Percentiles rank a stretch among this genome's conserved stretches.
These are phyloP conservation scores for Centella asiatica DNA, from an alignment of 129 eudicot species.

Conservation along the genomic window DNA sequence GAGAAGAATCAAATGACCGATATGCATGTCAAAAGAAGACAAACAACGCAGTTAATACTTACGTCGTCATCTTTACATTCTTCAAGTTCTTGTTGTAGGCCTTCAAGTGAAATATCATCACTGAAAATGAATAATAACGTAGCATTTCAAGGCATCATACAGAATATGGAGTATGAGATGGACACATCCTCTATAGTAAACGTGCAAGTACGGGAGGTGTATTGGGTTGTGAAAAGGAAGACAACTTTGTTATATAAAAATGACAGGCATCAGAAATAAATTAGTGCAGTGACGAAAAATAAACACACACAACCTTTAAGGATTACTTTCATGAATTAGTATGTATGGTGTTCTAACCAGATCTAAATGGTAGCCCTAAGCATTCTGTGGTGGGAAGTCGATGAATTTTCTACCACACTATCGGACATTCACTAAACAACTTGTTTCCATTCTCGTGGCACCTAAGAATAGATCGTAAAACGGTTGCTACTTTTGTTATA, in stretches of 20 bases:
- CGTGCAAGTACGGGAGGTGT: background rate
- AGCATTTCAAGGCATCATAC: conserved; percentile 7
- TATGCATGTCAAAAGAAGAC: background rate
- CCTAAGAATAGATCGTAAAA: background rate
- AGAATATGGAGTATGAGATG: background rate
- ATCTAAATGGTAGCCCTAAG: background rate
- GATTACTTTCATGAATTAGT: background rate
- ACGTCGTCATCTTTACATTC: conserved; percentile 88
- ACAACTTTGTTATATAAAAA: too few relatives aligned
- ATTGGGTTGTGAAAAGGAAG: background rate
- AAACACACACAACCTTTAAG: background rate
- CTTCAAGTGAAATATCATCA: conserved; percentile 88
- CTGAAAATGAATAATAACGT: conserved; percentile 29
- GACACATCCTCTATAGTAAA: background rate
- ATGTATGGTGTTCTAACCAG: background rate
- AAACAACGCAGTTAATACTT: conserved; percentile 9
- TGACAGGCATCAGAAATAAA: too few relatives aligned
- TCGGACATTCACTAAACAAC: background rate
- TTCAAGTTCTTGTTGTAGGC: conserved; percentile 84
- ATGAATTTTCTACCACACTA: background rate
- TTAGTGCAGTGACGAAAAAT: background rate
- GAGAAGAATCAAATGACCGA: background rate
- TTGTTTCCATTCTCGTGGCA: background rate
- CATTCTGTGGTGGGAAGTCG: background rate
- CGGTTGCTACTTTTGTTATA: background rate